A percentile compares a stretch with the other conserved stretches of the same genome.
phyloP scores from a whole-genome alignment of 2,329 filamentous ascomycete genomes.

The Colletotrichum eremochloae region DNA sequence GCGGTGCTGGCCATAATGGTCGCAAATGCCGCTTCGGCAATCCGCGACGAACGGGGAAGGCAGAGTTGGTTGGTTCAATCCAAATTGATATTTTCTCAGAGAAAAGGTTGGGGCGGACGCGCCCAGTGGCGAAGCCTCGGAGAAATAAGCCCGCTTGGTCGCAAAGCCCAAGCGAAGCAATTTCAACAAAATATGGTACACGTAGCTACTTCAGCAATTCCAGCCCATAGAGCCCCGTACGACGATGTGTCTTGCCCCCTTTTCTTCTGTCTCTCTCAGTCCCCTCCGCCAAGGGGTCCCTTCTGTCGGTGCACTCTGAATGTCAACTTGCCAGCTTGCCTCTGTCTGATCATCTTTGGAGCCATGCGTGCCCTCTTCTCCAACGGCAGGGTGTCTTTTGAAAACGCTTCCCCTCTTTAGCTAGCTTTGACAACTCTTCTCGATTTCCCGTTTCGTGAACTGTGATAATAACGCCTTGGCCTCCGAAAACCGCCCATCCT shows the following conservation, averaged over 20 bases:
- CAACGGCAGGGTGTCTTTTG: constrained; percentile 5
- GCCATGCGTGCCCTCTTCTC: constrained; percentile 1
- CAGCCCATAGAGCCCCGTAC: constrained; percentile 27
- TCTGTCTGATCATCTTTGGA: constrained; percentile 2
- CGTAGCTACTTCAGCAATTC: constrained; percentile 21
- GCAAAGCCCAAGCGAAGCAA: constrained; percentile 21
- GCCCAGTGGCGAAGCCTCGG: constrained; percentile 23
- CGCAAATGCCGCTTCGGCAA: neutral
- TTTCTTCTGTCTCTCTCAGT: constrained; percentile 5
- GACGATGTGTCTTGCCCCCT: constrained; percentile 14
- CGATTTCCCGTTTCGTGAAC: constrained; percentile 37
- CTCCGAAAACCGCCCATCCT: constrained; percentile 30
- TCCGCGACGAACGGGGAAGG: neutral
- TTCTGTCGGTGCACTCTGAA: constrained; percentile 1
- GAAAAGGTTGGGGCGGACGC: constrained; percentile 26
- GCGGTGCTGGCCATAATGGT: neutral
- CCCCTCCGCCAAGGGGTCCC: neutral
- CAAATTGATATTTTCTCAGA: constrained; percentile 38
- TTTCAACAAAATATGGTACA: constrained; percentile 39
- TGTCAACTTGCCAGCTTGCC: constrained; percentile 31
- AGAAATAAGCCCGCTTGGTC: constrained; percentile 15
- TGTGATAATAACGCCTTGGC: constrained; percentile 38
- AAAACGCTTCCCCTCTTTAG: constrained; percentile 12
- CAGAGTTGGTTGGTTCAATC: constrained; percentile 30
- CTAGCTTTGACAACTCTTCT: constrained; percentile 34